A percentile compares a stretch with the other conserved stretches of the same genome.
These are phyloP conservation scores for Alternaria sp. DNA, from an alignment of 2,329 filamentous ascomycete species.

Conservation along the genomic window DNA sequence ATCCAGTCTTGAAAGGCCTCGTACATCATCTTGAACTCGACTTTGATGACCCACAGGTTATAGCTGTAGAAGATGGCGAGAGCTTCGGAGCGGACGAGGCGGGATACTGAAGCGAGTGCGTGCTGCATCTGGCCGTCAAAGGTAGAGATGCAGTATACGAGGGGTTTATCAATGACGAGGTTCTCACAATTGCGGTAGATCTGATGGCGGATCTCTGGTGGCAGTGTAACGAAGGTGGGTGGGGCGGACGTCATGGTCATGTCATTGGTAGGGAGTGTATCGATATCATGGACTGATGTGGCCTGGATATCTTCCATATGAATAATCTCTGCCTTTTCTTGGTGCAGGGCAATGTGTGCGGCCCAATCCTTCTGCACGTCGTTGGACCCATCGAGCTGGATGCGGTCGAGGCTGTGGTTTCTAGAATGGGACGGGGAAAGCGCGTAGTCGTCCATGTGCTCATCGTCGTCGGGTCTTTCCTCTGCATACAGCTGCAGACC, in stretches of 20 bases:
- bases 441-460: conserved; percentile 41
- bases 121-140: conserved; percentile 49
- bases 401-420: conserved; percentile 32
- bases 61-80: conserved; percentile 53
- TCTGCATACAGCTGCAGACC: conserved; percentile 27
- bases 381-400: conserved; percentile 20
- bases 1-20: conserved; percentile 52
- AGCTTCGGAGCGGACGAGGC: conserved; percentile 47
- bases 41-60: conserved; percentile 52
- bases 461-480: conserved; percentile 31
- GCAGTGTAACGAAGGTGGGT: conserved; percentile 46
- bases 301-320: conserved; percentile 16
- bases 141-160: conserved; percentile 53
- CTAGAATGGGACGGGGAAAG: conserved; percentile 36
- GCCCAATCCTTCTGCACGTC: conserved; percentile 33
- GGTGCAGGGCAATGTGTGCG: conserved; percentile 20
- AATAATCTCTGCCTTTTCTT: conserved; percentile 20
- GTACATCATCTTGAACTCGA: conserved; percentile 52
- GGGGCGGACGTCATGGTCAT: conserved; percentile 12
- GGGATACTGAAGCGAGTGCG: conserved; percentile 47
- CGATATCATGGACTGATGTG: not conserved
- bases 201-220: conserved; percentile 48
- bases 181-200: conserved; percentile 50
- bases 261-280: conserved; percentile 9
- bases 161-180: conserved; percentile 46